Conservation (phyloP, 164 flowering plant species). For the Saururus chinensis region DNA sequence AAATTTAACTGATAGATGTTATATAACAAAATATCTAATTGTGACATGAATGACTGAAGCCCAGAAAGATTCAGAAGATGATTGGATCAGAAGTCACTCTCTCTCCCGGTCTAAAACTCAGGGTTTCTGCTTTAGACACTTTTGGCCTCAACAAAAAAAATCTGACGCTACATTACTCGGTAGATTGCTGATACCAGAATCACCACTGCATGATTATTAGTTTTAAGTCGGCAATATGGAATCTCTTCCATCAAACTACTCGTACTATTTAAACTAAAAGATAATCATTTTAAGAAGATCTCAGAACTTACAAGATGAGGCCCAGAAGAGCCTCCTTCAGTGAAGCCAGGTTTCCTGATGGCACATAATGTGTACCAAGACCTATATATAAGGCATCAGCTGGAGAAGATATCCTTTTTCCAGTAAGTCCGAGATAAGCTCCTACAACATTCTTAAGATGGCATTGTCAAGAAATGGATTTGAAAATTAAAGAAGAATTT, state of each 20-base stretch:
- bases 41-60: background rate
- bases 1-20: no score
- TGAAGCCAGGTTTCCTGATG: conserved; percentile 61
- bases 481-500: background rate
- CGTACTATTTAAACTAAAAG: no score
- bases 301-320: conserved; percentile 41
- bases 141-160: no score
- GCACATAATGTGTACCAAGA: conserved; percentile 87
- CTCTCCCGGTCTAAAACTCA: no score
- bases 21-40: no score
- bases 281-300: conserved; percentile 1
- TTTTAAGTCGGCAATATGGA: no score
- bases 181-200: no score
- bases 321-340: conserved; percentile 66
- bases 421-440: conserved; percentile 90
- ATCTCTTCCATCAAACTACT: no score
- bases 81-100: background rate
- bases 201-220: no score
- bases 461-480: background rate
- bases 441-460: conserved; percentile 31
- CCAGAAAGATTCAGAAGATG: background rate
- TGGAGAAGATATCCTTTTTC: conserved; percentile 75
- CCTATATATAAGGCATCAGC: conserved; percentile 86
- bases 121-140: no score
- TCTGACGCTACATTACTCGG: no score